These are phyloP conservation scores for Chaetomium tenue DNA, from an alignment of 495 filamentous ascomycete species.

Conservation along the genomic window DNA sequence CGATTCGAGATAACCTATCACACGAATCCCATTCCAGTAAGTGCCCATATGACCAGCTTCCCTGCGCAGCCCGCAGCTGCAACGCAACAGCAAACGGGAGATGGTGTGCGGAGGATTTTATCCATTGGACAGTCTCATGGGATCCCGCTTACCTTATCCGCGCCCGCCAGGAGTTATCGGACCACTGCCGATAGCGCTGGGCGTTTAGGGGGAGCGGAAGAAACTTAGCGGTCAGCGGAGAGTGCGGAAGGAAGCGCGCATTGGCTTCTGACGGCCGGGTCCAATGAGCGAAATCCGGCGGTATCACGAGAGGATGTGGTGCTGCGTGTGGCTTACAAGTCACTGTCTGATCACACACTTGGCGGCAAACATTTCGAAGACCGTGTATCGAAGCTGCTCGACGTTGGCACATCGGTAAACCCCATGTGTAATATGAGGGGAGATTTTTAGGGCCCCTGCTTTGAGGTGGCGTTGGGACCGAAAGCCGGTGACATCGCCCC, in stretches of 20 bases:
- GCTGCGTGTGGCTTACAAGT: constrained; percentile 22
- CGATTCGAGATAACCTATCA: too few species aligned
- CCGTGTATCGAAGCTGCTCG: not conserved
- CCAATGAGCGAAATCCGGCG: constrained; percentile 21
- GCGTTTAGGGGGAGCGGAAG: not conserved
- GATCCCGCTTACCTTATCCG: constrained; percentile 2
- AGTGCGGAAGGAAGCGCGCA: not conserved
- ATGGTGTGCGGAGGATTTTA: not conserved
- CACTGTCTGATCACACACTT: constrained; percentile 3
- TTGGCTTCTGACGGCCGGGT: not conserved
- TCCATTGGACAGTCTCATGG: constrained; percentile 10
- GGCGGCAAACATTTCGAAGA: not conserved
- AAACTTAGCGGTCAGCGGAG: constrained; percentile 10
- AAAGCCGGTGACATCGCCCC: not conserved
- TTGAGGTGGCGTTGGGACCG: not conserved
- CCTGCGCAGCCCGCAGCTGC: constrained; percentile 13
- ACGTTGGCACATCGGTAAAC: too few species aligned
- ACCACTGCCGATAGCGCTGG: constrained; percentile 8
- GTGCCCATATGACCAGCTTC: constrained; percentile 28
- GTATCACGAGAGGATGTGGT: constrained; percentile 29
- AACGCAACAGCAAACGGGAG: not conserved
- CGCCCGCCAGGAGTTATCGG: not conserved
- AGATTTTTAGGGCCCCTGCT: not conserved
- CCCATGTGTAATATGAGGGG: not conserved
- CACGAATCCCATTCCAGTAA: constrained; percentile 19